phyloP scores from a whole-genome alignment of 2,329 filamentous ascomycete genomes.

The Arthrobotrys entomopaga region DNA sequence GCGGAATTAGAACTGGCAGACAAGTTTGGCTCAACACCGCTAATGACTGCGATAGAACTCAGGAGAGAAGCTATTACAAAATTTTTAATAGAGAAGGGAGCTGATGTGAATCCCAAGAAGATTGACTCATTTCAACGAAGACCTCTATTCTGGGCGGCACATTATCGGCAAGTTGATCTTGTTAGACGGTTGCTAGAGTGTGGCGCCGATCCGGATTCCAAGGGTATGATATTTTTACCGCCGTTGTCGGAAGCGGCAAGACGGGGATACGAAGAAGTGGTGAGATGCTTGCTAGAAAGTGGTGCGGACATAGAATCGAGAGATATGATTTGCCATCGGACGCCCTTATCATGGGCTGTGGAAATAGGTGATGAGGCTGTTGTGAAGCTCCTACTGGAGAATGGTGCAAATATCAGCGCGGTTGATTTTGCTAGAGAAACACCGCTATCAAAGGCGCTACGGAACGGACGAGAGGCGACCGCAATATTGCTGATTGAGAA shows the following conservation, averaged over 20 bases:
- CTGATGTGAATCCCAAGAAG: not conserved
- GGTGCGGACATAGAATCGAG: not conserved
- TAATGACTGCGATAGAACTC: not conserved
- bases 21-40: not conserved
- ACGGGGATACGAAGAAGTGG: not conserved
- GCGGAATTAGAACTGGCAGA: not conserved
- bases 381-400: not conserved
- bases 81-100: not conserved
- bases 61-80: not conserved
- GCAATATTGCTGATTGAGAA: not conserved
- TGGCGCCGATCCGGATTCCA: too few relatives aligned
- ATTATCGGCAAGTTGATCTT: too few relatives aligned
- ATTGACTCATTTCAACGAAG: too few relatives aligned
- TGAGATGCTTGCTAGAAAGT: not conserved
- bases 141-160: too few relatives aligned
- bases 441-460: not conserved
- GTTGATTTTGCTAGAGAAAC: too few relatives aligned
- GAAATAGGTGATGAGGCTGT: not conserved
- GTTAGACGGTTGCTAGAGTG: too few relatives aligned
- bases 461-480: not conserved
- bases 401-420: too few relatives aligned
- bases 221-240: too few relatives aligned
- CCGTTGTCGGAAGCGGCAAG: too few relatives aligned
- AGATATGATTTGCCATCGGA: not conserved
- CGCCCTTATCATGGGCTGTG: not conserved